Base-by-base conservation (phyloP, 2,329 filamentous ascomycete genomes). In the Lizonia empirigonia region DNA sequence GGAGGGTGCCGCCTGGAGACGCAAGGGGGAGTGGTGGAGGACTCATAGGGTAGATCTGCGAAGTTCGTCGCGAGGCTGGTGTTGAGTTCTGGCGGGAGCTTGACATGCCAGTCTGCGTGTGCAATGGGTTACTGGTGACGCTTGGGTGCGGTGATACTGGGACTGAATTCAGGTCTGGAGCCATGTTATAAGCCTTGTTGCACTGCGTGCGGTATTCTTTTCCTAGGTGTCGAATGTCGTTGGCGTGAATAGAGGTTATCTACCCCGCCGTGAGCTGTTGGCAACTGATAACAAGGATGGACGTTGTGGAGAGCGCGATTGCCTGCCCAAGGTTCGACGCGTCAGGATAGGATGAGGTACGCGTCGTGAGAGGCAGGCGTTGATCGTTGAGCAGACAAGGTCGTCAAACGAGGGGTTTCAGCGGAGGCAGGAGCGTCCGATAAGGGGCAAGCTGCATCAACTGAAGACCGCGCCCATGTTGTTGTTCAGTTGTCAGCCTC, bases 111-210 rank as follows among this genome's bases (percentile, higher is more conserved):
- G 59, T 48, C 36, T 60, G 62, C 10, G 55, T 50, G 41, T 35
- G 52, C 20, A 56, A 56, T 6, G 62, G 57, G 20, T 56, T 57
- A 45, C 55, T 60, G 12, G 60, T 62, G 29, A 32, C 32, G 36
- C 40, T 55, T 23, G 64, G 63, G 19, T 63, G 69, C 10, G 73
- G 71, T n/a, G 74, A 75, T 4, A 61, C 55, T 22, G 74, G 72
- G 18, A 78, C 68, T 3, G 76, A 72, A 59, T 77, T 80, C 53
- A 78, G 61, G 58, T 82, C 80, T 44, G 79, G 75, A 42, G 79
- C 71, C 79, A 82, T 82, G 32, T 30, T 60, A 52, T 44, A 23
- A 32, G 38, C 48, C 32, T 47, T 49, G 45, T 23, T 30, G n/a
- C 40, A 34, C 18, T 32, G 42, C 24, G 35, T 19, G 29, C 20